These are phyloP conservation scores for Haplosporangium gracile DNA, from an alignment of 192 early-diverging fungal species.

Conservation along the genomic window DNA sequence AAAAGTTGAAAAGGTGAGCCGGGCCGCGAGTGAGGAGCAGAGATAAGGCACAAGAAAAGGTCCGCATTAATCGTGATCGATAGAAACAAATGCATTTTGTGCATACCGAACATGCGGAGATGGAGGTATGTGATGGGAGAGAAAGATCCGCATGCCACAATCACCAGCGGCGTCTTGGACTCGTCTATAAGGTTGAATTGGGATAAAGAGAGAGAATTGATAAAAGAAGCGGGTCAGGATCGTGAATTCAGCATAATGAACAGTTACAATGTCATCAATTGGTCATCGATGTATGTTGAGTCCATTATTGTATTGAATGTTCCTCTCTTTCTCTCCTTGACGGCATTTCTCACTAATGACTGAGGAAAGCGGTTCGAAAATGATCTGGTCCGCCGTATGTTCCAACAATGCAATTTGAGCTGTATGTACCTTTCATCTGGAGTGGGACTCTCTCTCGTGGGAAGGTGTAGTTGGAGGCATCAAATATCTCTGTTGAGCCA, in stretches of 20 bases:
- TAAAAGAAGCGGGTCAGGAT: neutral
- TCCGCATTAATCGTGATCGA: neutral
- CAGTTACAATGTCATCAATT: conserved; percentile 12
- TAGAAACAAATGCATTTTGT: neutral
- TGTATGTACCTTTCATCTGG: conserved; percentile 41
- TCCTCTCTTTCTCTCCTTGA: neutral
- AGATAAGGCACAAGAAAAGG: neutral
- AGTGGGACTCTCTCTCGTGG: conserved; percentile 42
- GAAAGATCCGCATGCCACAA: conserved; percentile 97
- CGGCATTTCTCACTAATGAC: neutral
- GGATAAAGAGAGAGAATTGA: neutral
- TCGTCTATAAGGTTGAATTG: conserved; percentile 58
- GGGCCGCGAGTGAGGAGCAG: neutral
- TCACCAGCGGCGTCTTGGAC: conserved; percentile 85
- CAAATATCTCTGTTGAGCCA: conserved; percentile 53
- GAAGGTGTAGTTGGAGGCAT: conserved; percentile 47
- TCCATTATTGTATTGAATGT: neutral
- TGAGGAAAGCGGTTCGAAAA: neutral
- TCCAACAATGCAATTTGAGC: neutral
- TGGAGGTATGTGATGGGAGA: conserved; percentile 98
- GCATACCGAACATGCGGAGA: conserved; percentile 97
- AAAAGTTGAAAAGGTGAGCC: neutral
- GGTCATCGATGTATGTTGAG: neutral
- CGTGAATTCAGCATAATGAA: neutral
- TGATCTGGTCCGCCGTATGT: neutral